Evolutionary conservation across 176 grass and related monocot species (phyloP), one percentile per base, ranked within the genome.

Genomic region (Raddia distichophylla): DNA sequence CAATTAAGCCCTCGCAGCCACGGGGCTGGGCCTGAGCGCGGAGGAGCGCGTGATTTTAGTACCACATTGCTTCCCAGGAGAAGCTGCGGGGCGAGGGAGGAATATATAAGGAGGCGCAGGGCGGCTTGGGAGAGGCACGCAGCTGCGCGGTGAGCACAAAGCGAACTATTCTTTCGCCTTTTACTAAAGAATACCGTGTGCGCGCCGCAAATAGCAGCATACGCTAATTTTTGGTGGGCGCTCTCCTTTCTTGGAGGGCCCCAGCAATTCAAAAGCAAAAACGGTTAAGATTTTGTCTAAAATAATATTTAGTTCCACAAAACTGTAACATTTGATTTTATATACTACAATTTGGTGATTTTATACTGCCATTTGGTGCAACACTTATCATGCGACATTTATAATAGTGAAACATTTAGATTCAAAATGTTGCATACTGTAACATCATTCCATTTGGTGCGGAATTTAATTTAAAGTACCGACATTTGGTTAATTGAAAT

Each of bases 81-180:
- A 0, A 0, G 1, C 0, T 22, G 20, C 2, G 11, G 1, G 0
- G 0, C 7, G 6, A 5, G 5, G 10, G 15, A 11, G 0, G 17
- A 0, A 14, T 5, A 82, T 82, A 82, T 18, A 58, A 55, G 0
- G 8, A 47, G 59, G 2, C 18, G 0, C 32, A 18, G 2, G 40
- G 48, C 48, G 0, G 0, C 35, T 0, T 0, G 0, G 0, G 0
- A 0, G 1, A 27, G 0, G 5, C 69, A 89, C 70, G 84, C 72
- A 88, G 85, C 82, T 88, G 85, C 87, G 82, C 66, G 87, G 79
- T 86, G 87, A 51, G 79, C 87, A 80, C 82, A 91, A 0, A 89
- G 83, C 83, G 78, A 89, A 82, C 65, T 85, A 85, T 89, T 85
- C 74, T 85, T 89, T 89, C 77, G 87, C 82, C 80, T 85, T 27